phyloP scores from a whole-genome alignment of 2,329 filamentous ascomycete genomes.

The Rhynchosporium secalis region DNA sequence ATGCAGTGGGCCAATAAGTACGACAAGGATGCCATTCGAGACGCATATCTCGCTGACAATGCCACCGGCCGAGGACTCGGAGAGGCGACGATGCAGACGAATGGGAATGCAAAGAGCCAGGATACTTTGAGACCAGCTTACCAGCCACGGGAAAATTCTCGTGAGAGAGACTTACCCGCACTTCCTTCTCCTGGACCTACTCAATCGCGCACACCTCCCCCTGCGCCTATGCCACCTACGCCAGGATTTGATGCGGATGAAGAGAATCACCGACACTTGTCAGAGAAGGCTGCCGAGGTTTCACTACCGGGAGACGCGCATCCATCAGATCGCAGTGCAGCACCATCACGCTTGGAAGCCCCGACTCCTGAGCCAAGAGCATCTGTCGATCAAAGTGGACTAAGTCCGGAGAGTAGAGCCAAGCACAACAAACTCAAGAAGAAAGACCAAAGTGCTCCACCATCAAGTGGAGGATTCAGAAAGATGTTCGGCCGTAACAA shows the following conservation, averaged over 20 bases:
- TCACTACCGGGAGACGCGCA: slow-evolving; percentile 31
- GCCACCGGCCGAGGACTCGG: slow-evolving; percentile 68
- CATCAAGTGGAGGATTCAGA: slow-evolving; percentile 51
- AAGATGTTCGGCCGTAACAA: slow-evolving; percentile 66
- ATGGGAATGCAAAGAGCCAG: slow-evolving; percentile 38
- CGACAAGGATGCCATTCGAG: slow-evolving; percentile 82
- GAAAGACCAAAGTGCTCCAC: slow-evolving; percentile 41
- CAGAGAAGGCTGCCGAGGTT: slow-evolving; percentile 42
- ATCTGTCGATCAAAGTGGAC: slow-evolving; percentile 33
- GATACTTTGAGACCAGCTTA: slow-evolving; percentile 30
- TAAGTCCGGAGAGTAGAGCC: slow-evolving; percentile 48
- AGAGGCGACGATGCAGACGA: slow-evolving; percentile 48
- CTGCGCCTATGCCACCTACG: slow-evolving; percentile 31
- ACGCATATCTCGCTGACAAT: slow-evolving; percentile 78
- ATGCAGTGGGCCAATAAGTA: slow-evolving; percentile 98
- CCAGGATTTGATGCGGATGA: slow-evolving; percentile 29
- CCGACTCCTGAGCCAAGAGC: slow-evolving; percentile 31
- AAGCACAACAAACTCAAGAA: slow-evolving; percentile 58
- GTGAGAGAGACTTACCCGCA: slow-evolving; percentile 40
- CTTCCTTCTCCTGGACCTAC: slow-evolving; percentile 45
- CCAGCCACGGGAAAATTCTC: slow-evolving; percentile 23
- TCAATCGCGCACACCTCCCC: slow-evolving; percentile 27
- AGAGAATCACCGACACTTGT: slow-evolving; percentile 25
- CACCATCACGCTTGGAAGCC: slow-evolving; percentile 25
- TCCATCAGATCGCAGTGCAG: slow-evolving; percentile 27